Percentiles rank a stretch among this genome's conserved stretches.
These are phyloP conservation scores for Hydrangea macrophylla DNA, from an alignment of 148 eudicot genomes.

Conservation along the genomic window DNA sequence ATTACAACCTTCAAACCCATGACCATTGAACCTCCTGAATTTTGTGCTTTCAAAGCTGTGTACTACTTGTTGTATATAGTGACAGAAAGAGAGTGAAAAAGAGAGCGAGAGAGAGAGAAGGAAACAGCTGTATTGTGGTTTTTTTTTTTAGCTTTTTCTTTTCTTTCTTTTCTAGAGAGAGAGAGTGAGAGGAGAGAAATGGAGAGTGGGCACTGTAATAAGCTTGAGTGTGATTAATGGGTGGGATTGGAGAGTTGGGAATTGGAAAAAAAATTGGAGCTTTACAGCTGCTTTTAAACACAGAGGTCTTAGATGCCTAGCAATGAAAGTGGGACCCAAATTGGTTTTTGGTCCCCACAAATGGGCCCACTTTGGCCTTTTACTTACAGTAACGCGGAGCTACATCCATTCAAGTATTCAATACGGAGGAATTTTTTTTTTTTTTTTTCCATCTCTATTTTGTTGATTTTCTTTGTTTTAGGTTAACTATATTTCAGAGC, in stretches of 20 bases:
- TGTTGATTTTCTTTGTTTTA: too few species aligned
- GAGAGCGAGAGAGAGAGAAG: constrained; percentile 9
- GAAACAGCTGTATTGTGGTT: constrained; percentile 37
- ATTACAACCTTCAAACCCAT: constrained; percentile 31
- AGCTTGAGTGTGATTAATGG: not conserved
- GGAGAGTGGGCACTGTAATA: not conserved
- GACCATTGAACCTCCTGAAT: constrained; percentile 10
- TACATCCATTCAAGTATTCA: too few species aligned
- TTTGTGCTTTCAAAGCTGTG: constrained; percentile 24
- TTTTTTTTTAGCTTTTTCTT: not conserved
- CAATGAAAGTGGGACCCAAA: not conserved
- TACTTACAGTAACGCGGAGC: constrained; percentile 9
- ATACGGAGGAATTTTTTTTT: too few species aligned
- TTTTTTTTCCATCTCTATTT: too few species aligned
- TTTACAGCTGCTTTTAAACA: constrained; percentile 32
- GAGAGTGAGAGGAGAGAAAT: too few species aligned
- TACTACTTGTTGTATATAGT: constrained; percentile 31
- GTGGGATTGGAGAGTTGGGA: constrained; percentile 5
- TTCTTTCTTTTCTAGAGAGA: not conserved
- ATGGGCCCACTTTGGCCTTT: constrained; percentile 1
- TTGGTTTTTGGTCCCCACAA: too few species aligned
- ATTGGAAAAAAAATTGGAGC: constrained; percentile 16
- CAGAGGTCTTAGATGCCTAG: not conserved
- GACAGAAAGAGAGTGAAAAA: constrained; percentile 14
- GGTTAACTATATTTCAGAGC: too few species aligned